Evolutionary conservation across 139 green algal species (phyloP).

Genomic region (Penium margaritaceum): DNA sequence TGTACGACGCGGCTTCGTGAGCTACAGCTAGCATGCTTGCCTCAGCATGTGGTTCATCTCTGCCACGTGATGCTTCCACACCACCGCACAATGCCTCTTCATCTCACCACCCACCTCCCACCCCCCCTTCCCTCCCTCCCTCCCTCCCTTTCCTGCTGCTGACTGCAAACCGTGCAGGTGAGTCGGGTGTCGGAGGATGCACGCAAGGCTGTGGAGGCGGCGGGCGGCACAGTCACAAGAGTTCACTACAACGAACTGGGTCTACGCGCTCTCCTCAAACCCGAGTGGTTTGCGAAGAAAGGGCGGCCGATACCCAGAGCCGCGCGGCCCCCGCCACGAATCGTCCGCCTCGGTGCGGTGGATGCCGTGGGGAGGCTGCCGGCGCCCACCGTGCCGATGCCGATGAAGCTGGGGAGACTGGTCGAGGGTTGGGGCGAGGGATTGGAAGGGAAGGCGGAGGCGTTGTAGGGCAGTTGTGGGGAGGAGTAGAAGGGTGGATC

Average conservation of each 20-base stretch:
- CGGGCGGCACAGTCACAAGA: slow-evolving; percentile 69
- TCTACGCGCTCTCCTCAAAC: slow-evolving; percentile 69
- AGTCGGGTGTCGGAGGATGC: slow-evolving; percentile 56
- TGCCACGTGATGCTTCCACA: too few relatives aligned
- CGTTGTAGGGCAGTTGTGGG: too few relatives aligned
- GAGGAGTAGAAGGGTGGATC: too few relatives aligned
- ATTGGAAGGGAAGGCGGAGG: too few relatives aligned
- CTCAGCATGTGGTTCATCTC: too few relatives aligned
- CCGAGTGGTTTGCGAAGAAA: slow-evolving; percentile 66
- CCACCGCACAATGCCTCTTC: too few relatives aligned
- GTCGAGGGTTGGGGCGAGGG: too few relatives aligned
- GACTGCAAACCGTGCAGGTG: slow-evolving; percentile 57
- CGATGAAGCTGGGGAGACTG: too few relatives aligned
- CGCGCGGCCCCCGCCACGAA: slow-evolving; percentile 58
- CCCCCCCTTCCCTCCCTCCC: too few relatives aligned
- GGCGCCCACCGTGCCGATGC: slow-evolving; percentile 8
- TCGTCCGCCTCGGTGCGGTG: slow-evolving; percentile 9
- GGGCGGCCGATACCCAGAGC: slow-evolving; percentile 63
- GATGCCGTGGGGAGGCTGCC: slow-evolving; percentile 28
- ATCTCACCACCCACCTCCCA: too few relatives aligned
- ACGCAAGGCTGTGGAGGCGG: slow-evolving; percentile 54
- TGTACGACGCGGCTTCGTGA: too few relatives aligned
- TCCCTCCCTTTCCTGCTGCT: background rate
- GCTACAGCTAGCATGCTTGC: too few relatives aligned
- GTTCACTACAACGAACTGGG: slow-evolving; percentile 89